Conservation (phyloP, 129 eudicot species). For the Centrapalus pauciflorus region DNA sequence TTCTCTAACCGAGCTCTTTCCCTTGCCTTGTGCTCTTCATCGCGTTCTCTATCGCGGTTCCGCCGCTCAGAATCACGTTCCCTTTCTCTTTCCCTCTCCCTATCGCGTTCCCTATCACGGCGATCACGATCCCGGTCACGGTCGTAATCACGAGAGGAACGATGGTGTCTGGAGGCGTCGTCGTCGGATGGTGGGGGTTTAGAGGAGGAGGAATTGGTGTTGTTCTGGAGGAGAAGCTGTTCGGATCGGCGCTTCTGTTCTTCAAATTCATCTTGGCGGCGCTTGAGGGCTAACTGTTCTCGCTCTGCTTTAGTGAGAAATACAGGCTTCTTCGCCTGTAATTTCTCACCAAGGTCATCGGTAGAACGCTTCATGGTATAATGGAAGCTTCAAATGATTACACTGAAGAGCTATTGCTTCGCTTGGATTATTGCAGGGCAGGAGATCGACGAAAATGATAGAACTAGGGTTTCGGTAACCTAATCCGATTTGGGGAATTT, state of each 20-base stretch:
- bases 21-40: constrained; percentile 39
- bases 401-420: background rate
- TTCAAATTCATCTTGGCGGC: constrained; percentile 42
- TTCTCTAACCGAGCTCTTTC: constrained; percentile 36
- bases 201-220: constrained; percentile 22
- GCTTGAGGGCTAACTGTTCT: constrained; percentile 49
- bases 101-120: constrained; percentile 37
- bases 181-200: constrained; percentile 20
- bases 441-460: background rate
- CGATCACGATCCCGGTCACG: constrained; percentile 33
- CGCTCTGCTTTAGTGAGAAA: constrained; percentile 51
- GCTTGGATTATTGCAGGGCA: constrained; percentile 32
- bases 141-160: constrained; percentile 28
- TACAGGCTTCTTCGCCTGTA: constrained; percentile 41
- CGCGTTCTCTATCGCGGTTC: constrained; percentile 43
- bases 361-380: constrained; percentile 24
- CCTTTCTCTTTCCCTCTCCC: constrained; percentile 39
- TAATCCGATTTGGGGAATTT: background rate
- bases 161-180: constrained; percentile 24
- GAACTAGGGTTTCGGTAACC: constrained; percentile 1
- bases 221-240: constrained; percentile 15
- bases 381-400: background rate
- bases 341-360: constrained; percentile 31
- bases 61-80: constrained; percentile 42
- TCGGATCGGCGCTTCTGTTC: constrained; percentile 33